Evolutionary conservation across 352 stramenopile genomes (phyloP).

Genomic region (Pilasporangium apinafurcum): DNA sequence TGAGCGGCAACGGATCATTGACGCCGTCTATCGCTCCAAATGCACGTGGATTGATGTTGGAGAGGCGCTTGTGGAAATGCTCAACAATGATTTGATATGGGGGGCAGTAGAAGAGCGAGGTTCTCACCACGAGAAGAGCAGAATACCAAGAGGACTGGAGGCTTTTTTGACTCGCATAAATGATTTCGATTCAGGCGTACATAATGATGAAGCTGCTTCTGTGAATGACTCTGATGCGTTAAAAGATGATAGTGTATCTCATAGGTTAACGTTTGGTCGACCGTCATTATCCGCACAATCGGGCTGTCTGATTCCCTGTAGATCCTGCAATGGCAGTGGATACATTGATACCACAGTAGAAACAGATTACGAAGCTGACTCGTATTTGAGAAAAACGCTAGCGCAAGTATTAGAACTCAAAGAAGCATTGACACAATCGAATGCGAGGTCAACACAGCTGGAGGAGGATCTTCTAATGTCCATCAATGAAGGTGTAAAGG

Average conservation of each 20-base stretch:
- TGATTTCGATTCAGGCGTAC: constrained; percentile 2
- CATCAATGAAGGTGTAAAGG: constrained; percentile 11
- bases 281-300: constrained; percentile 11
- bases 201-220: background rate
- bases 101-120: constrained; percentile 38
- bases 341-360: constrained; percentile 24
- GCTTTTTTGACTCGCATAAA: constrained; percentile 35
- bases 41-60: constrained; percentile 53
- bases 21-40: constrained; percentile 42
- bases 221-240: background rate
- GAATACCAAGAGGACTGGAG: constrained; percentile 34
- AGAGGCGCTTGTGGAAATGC: constrained; percentile 37
- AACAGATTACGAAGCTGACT: constrained; percentile 28
- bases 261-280: constrained; percentile 1
- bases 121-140: constrained; percentile 26
- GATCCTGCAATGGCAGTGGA: constrained; percentile 40
- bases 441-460: constrained; percentile 14
- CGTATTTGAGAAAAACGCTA: constrained; percentile 57
- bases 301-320: constrained; percentile 37
- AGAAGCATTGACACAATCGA: constrained; percentile 27
- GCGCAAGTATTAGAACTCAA: constrained; percentile 56
- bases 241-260: background rate
- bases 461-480: constrained; percentile 32
- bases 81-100: constrained; percentile 67
- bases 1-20: constrained; percentile 50